Evolutionary conservation across 1,139 yeast species (phyloP), one percentile per base, ranked within the genome.

Genomic region (Suhomyces atakaporum): DNA sequence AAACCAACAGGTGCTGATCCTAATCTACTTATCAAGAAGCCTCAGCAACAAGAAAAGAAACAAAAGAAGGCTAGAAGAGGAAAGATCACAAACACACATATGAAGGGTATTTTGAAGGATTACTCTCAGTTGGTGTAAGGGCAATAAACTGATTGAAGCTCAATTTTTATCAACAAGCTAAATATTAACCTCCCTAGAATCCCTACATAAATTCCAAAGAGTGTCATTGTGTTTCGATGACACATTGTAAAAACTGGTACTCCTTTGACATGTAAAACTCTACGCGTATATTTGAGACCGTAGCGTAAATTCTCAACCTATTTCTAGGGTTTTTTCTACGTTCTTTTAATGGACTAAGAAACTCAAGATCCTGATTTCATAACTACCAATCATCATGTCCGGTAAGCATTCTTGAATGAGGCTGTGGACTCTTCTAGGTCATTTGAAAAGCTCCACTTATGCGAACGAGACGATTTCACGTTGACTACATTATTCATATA

Each of bases 1-100:
- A 94, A 90, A 60, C 98, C 98, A 5, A 90, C 98, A 0, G 87
- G 95, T 50, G 95, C 92, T 11, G 98, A 94, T 58, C 98, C 98
- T n/a, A 87, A 87, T 28, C 78, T 87, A 23, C 65, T 86, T 39
- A 84, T 84, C 60, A 81, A 80, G 56, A 79, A 77, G 47, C 78
- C 77, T 9, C 84, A 78, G 47, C 70, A 66, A 40, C 72, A 66
- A 43, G 80, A 76, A 45, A 79, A 85, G 57, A 90, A 89, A 62
- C 94, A 88, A 62, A 88, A 89, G 75, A 88, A 88, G 62, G 85
- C 95, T 35, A 81, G 97, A 62, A 77, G 90, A 56, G 95, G 96
- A 29, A 92, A 89, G 71, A 81, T 92, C 54, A 92, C 99, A 10
- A 92, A 92, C 60, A 84, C 95, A 3, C 99, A 92, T 62, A 84